Base-by-base conservation (phyloP, 2,329 filamentous ascomycete genomes). In the Trichophyton benhamiae region DNA sequence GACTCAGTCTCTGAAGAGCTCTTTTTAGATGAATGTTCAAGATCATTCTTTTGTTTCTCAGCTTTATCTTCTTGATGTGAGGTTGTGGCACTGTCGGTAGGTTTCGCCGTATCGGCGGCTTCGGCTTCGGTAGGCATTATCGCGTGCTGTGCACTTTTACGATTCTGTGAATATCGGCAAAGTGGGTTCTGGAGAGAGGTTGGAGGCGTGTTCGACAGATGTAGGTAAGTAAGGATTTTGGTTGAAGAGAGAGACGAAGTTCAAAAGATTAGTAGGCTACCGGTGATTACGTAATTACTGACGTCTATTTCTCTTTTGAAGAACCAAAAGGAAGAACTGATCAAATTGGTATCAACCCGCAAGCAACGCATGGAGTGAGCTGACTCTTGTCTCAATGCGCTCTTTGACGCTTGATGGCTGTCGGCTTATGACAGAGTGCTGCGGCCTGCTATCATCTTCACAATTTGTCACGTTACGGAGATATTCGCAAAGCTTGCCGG, bases 1-100 rank as follows among this genome's bases (percentile, higher is more conserved):
- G 58, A 17, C 33, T 36, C 25, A 22, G 25, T 30, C 22, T 65
- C 59, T n/a, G 1, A 0, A 0, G 3, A 36, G 63, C 65, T 66
- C 64, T 64, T 65, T n/a, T 60, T 3, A 27, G 27, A 20, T 9
- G 25, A n/a, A 55, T 36, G 52, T 15, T 55, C 49, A 55, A 36
- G 27, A 17, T 36, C 52, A 13, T 52, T 22, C 22, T 2, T 22
- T 22, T 13, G 46, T 27, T 52, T 25, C 25, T 52, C 46, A 11
- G 27, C 8, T 17, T 17, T 17, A n/a, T 55, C 48, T n/a, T 33
- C 52, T 15, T n/a, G 27, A 36, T 22, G 49, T 22, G 22, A 53
- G 11, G 25, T 7, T 17, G 49, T 53, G 22, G 13, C 4, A 20
- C 38, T 7, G 36, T 36, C 17, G 1, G 57, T 20, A n/a, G 20